Percentiles rank a stretch among this genome's conserved stretches.
Conservation (phyloP, 257 asterid species). For the Solanum chilense region DNA sequence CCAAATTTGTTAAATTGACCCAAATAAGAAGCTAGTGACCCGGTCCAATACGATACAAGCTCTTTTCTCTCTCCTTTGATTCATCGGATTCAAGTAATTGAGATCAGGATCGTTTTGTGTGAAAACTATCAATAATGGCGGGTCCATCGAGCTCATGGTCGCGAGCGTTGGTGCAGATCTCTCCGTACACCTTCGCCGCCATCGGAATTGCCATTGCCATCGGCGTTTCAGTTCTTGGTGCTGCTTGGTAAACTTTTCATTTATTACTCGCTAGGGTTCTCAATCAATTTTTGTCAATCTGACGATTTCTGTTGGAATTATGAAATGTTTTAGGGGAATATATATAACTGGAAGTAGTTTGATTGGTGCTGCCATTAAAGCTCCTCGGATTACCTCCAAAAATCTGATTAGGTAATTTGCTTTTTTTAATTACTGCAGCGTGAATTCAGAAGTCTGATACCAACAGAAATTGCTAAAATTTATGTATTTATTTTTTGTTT, state of each 20-base stretch:
- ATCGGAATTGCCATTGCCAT: conserved; percentile 86
- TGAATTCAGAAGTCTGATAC: neutral
- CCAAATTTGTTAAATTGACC: neutral
- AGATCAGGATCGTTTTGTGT: neutral
- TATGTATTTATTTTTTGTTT: neutral
- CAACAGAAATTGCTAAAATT: neutral
- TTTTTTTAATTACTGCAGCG: neutral
- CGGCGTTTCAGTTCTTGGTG: conserved; percentile 98
- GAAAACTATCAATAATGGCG: conserved; percentile 23
- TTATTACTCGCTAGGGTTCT: neutral
- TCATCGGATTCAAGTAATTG: neutral
- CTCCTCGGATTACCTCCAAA: conserved; percentile 77
- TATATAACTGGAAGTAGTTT: conserved; percentile 78
- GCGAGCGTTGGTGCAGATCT: conserved; percentile 74
- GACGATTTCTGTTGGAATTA: neutral
- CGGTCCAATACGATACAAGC: neutral
- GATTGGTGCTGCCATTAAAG: conserved; percentile 77
- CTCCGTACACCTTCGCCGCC: conserved; percentile 94
- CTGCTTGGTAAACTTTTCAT: conserved; percentile 58
- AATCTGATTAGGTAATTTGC: conserved; percentile 57
- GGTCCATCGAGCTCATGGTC: conserved; percentile 79
- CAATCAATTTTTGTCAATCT: neutral
- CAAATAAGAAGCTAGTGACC: neutral
- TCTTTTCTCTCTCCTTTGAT: neutral
- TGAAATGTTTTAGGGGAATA: conserved; percentile 44